These are phyloP conservation scores for Hortaea sp. DNA, from an alignment of 2,329 filamentous ascomycete genomes.

Conservation along the genomic window DNA sequence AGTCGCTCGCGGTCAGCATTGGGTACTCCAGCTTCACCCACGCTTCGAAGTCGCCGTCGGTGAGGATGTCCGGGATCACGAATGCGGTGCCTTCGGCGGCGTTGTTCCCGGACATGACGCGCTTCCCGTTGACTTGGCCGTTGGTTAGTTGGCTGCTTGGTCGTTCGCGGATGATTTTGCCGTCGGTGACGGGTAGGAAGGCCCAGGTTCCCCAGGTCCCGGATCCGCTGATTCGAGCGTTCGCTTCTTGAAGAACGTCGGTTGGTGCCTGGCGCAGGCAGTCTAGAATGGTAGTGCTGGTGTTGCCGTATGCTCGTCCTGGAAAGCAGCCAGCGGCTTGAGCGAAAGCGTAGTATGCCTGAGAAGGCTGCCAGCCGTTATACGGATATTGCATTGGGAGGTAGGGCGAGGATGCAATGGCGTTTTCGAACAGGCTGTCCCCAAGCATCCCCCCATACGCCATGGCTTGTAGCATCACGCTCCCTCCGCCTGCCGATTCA, in stretches of 20 bases:
- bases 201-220: slow-evolving; percentile 33
- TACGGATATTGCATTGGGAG: slow-evolving; percentile 46
- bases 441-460: slow-evolving; percentile 11
- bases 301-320: not conserved
- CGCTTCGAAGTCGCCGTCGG: slow-evolving; percentile 27
- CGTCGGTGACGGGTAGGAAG: slow-evolving; percentile 37
- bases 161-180: slow-evolving; percentile 27
- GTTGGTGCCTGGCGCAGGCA: slow-evolving; percentile 31
- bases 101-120: slow-evolving; percentile 35
- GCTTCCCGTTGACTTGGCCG: slow-evolving; percentile 30
- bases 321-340: slow-evolving; percentile 31
- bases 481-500: slow-evolving; percentile 29
- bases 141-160: slow-evolving; percentile 29
- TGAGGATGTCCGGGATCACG: slow-evolving; percentile 34
- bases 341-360: slow-evolving; percentile 39
- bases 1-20: slow-evolving; percentile 28
- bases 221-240: slow-evolving; percentile 23
- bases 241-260: slow-evolving; percentile 29
- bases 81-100: slow-evolving; percentile 42
- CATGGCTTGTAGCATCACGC: slow-evolving; percentile 28
- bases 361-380: slow-evolving; percentile 36
- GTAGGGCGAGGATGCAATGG: slow-evolving; percentile 39
- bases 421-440: slow-evolving; percentile 18
- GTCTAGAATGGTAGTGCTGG: slow-evolving; percentile 28
- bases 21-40: slow-evolving; percentile 34